Evolutionary conservation across 495 filamentous ascomycete genomes (phyloP).

Genomic region (Melanomma pulvis-pyrius): DNA sequence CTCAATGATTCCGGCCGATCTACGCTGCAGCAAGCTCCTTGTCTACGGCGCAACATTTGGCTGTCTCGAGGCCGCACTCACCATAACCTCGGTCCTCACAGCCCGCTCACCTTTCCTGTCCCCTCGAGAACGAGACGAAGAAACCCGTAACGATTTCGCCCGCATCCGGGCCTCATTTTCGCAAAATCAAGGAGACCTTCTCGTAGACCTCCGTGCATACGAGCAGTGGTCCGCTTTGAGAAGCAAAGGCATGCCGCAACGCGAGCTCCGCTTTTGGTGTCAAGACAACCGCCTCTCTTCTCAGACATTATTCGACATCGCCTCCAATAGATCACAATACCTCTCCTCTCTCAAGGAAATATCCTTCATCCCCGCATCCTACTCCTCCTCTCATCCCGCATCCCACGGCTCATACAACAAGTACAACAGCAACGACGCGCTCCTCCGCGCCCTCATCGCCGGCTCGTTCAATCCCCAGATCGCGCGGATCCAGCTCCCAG

Average conservation of each 20-base stretch:
- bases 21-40: constrained; percentile 92
- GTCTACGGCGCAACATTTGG: constrained; percentile 93
- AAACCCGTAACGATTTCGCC: constrained; percentile 79
- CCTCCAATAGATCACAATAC: constrained; percentile 83
- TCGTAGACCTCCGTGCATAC: constrained; percentile 83
- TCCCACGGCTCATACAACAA: constrained; percentile 44
- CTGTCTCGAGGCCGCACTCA: constrained; percentile 83
- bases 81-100: constrained; percentile 88
- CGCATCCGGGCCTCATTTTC: constrained; percentile 76
- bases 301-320: constrained; percentile 82
- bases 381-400: constrained; percentile 38
- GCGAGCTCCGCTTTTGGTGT: constrained; percentile 76
- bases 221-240: constrained; percentile 75
- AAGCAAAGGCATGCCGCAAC: constrained; percentile 55
- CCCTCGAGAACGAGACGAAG: constrained; percentile 55
- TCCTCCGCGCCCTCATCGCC: constrained; percentile 86
- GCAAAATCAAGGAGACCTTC: constrained; percentile 76
- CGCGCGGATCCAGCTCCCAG: constrained; percentile 86
- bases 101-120: constrained; percentile 82
- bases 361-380: constrained; percentile 68
- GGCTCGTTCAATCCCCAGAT: constrained; percentile 89
- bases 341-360: constrained; percentile 82
- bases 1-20: constrained; percentile 90
- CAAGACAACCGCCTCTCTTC: constrained; percentile 83
- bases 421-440: constrained; percentile 54